phyloP scores from a whole-genome alignment of 2,329 filamentous ascomycete species.

The Penicillium olsonii region DNA sequence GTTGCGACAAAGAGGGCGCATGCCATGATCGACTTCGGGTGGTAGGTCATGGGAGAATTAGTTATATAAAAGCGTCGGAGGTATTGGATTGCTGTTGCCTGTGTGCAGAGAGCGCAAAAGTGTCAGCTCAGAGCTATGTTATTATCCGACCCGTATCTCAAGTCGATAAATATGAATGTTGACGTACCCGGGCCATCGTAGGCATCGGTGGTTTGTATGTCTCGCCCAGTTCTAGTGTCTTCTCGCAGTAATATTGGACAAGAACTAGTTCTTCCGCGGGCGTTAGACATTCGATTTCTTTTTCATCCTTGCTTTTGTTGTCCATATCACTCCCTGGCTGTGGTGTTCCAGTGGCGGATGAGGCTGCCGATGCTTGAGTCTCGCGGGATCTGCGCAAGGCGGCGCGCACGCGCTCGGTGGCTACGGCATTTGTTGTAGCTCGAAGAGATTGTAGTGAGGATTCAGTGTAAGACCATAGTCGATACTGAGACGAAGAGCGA shows the following conservation, averaged over 20 bases:
- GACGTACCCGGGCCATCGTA: constrained; percentile 59
- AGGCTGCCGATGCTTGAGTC: constrained; percentile 33
- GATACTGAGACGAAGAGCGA: constrained; percentile 83
- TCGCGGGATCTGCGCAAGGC: constrained; percentile 55
- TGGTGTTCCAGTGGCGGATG: constrained; percentile 34
- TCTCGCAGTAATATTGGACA: constrained; percentile 74
- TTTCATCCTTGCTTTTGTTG: constrained; percentile 36
- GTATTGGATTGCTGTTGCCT: constrained; percentile 84
- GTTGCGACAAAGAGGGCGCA: constrained; percentile 90
- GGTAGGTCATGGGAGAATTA: constrained; percentile 95
- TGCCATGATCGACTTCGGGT: constrained; percentile 83
- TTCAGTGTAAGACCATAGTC: constrained; percentile 88
- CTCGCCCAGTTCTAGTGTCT: constrained; percentile 59
- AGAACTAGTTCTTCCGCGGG: constrained; percentile 80
- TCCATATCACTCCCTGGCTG: constrained; percentile 32
- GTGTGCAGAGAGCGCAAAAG: not conserved
- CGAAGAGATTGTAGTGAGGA: constrained; percentile 71
- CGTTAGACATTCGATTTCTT: constrained; percentile 74
- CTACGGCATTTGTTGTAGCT: constrained; percentile 75
- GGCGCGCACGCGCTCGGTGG: constrained; percentile 66
- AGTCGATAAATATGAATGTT: too few relatives aligned
- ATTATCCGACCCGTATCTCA: too few relatives aligned
- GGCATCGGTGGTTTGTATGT: constrained; percentile 60
- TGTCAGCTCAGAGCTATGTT: not conserved
- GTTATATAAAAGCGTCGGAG: constrained; percentile 93